Percentiles rank a stretch among this genome's conserved stretches.
Evolutionary conservation across 352 stramenopile genomes (phyloP).

Genomic region (Blastocystis sp.): DNA sequence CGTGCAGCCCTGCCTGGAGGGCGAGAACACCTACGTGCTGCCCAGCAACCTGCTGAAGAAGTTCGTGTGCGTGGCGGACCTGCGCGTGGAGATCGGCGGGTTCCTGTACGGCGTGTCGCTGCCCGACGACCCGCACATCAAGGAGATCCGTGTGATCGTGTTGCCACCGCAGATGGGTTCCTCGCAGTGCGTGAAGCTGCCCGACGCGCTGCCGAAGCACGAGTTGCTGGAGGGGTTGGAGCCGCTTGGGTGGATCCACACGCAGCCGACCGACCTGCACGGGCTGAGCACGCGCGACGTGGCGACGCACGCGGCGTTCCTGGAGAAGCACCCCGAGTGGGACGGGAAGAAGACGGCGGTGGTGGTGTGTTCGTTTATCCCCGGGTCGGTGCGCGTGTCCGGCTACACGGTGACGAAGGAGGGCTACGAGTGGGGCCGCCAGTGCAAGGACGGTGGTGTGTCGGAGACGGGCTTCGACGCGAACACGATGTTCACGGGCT

Average conservation of each 20-base stretch:
- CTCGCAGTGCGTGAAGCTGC: constrained; percentile 93
- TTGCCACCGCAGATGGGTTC: constrained; percentile 97
- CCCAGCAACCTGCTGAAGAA: constrained; percentile 99
- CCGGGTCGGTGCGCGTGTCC: constrained; percentile 95
- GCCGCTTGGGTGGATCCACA: constrained; percentile 98
- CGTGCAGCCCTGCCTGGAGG: constrained; percentile 81
- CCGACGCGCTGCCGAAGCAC: constrained; percentile 89
- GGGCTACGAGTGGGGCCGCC: constrained; percentile 94
- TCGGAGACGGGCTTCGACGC: constrained; percentile 73
- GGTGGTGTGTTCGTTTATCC: constrained; percentile 97
- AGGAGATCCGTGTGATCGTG: constrained; percentile 98
- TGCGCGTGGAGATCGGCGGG: constrained; percentile 93
- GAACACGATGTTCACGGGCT: constrained; percentile 93
- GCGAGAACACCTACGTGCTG: constrained; percentile 93
- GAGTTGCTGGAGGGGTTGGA: constrained; percentile 91
- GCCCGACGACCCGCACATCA: constrained; percentile 93
- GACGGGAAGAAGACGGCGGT: constrained; percentile 94
- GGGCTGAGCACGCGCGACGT: constrained; percentile 81
- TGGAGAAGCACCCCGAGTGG: constrained; percentile 92
- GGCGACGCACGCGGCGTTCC: constrained; percentile 85
- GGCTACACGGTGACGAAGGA: constrained; percentile 93
- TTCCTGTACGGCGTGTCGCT: constrained; percentile 98
- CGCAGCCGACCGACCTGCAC: constrained; percentile 94
- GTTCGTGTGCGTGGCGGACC: constrained; percentile 95
- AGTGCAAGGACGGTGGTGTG: constrained; percentile 91